Base-by-base conservation (phyloP, 1,284 basidiomycete species). In the Sporisorium iseilematis-ciliati region DNA sequence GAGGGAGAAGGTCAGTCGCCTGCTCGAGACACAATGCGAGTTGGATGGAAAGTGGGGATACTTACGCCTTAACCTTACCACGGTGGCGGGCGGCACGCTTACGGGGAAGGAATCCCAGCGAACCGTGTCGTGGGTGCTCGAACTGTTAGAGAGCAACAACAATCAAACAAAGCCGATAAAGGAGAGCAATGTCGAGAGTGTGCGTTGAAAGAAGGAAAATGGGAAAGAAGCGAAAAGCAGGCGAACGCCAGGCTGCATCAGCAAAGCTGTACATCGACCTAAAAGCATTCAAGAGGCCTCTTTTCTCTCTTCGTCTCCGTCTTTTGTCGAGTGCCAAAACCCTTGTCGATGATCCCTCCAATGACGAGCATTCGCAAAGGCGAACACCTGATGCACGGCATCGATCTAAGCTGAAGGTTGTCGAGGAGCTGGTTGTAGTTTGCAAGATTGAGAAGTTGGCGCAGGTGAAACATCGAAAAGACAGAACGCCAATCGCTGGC, bases 91-190 rank as follows among this genome's bases (percentile, higher is more conserved):
- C 82, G 43, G 83, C 82, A 63, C 83, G 82, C 83, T 85, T 85
- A 57, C 83, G 80, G 73, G 83, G 83, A 70, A 85, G 75, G 82
- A 85, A 85, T 68, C 82, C 83, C 71, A 83, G 75, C 73, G 79
- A 80, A 76, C 83, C 83, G 78, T 84, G 82, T 78, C 82, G 80
- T 55, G 82, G 82, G 79, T 83, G 82, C 81, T 84, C 82, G 76
- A 75, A 84, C 82, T 83, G 72, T 38, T 72, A 55, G 65, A 46
- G 51, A 38, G 42, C 54, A 50, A 25, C 42, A 56, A 53, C 56
- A 31, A 48, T 41, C 42, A 42, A 46, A 57, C 40, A 52, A 48
- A 43, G 58, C 52, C 54, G 35, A 38, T 38, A 45, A 26, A 40
- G 61, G 41, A 50, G 43, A 54, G 58, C 49, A 56, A 23, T 35